Conservation (phyloP, 2,329 filamentous ascomycete genomes). For the Tricladium varicosporioides region DNA sequence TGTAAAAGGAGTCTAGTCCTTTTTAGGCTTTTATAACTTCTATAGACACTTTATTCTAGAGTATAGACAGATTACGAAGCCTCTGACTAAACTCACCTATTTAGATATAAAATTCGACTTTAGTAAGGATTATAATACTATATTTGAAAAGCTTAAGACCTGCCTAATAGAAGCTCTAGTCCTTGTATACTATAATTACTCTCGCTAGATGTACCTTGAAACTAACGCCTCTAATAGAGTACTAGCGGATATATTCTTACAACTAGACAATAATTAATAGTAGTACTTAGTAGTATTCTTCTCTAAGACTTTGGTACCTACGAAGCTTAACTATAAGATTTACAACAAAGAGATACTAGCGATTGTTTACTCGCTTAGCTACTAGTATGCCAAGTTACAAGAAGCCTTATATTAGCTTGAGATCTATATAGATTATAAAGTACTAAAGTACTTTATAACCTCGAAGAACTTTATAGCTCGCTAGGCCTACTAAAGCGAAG, state of each 20-base stretch:
- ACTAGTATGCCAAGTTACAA: slow-evolving; percentile 4
- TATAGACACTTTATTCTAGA: slow-evolving; percentile 17
- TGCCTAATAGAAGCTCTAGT: no score
- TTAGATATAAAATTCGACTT: no score
- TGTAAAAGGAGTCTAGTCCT: no score
- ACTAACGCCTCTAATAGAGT: slow-evolving; percentile 11
- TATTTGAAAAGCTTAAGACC: no score
- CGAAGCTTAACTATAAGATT: no score
- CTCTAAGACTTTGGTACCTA: no score
- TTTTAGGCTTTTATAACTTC: no score
- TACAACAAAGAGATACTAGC: slow-evolving; percentile 34
- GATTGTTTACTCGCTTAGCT: slow-evolving; percentile 24
- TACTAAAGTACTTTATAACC: slow-evolving; percentile 8
- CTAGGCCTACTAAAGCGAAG: no score
- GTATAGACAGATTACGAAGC: no score
- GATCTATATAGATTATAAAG: slow-evolving; percentile 11
- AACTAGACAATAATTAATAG: not conserved
- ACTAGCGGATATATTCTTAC: slow-evolving; percentile 7
- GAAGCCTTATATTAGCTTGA: no score
- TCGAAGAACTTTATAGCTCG: not conserved
- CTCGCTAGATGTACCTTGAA: slow-evolving; percentile 1
- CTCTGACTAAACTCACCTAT: not conserved
- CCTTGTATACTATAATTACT: no score
- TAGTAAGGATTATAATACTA: no score
- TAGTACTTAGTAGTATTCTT: slow-evolving; percentile 23